These are phyloP conservation scores for Phytophthora capsici DNA, from an alignment of 352 stramenopile species.

Conservation along the genomic window DNA sequence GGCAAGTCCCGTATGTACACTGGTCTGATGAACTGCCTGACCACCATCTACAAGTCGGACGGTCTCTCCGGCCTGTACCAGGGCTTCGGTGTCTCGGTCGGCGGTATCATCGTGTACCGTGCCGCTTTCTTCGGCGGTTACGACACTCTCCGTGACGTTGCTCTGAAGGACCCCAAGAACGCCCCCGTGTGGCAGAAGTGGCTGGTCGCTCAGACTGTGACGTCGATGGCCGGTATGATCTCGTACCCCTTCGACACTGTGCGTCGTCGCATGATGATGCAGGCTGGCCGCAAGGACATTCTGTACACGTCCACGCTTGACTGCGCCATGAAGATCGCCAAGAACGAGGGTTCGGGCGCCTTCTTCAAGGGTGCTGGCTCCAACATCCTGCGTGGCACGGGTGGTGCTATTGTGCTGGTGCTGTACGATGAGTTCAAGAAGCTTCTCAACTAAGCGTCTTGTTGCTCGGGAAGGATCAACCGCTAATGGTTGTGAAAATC, in stretches of 20 bases:
- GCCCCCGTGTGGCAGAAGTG: conserved; percentile 92
- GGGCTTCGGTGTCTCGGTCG: conserved; percentile 98
- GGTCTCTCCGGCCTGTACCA: conserved; percentile 97
- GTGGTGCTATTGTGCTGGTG: conserved; percentile 98
- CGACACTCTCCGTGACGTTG: conserved; percentile 95
- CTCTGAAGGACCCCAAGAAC: conserved; percentile 86
- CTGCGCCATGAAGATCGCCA: conserved; percentile 97
- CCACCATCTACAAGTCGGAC: conserved; percentile 94
- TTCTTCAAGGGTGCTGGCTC: conserved; percentile 99
- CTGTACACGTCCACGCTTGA: conserved; percentile 98
- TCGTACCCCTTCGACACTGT: conserved; percentile 98
- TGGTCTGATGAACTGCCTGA: conserved; percentile 97
- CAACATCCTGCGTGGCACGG: conserved; percentile 99
- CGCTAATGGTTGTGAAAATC: conserved; percentile 11
- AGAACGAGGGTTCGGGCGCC: conserved; percentile 94
- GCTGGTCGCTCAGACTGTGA: conserved; percentile 92
- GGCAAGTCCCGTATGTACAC: conserved; percentile 98
- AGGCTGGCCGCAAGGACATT: conserved; percentile 97
- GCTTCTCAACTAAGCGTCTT: conserved; percentile 52
- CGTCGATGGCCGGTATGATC: conserved; percentile 91
- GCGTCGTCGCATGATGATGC: conserved; percentile 97
- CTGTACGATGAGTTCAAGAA: conserved; percentile 99
- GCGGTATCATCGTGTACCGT: conserved; percentile 99
- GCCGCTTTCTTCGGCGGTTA: conserved; percentile 98
- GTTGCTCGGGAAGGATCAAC: conserved; percentile 22